Conservation (phyloP, 1,284 basidiomycete species). For the Moesziomyces globuligerus region DNA sequence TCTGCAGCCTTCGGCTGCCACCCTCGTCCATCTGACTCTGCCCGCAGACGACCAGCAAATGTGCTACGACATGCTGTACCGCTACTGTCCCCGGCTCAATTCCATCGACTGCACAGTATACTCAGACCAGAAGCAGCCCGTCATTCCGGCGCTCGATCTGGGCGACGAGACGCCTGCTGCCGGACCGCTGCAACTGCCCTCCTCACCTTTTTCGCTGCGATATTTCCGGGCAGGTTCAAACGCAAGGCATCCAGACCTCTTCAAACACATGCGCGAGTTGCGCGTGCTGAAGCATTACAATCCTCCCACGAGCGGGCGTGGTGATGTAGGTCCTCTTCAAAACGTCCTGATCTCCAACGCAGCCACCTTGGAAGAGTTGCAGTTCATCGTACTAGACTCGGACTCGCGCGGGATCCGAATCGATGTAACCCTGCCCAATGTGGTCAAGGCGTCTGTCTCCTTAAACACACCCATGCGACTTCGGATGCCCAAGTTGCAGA, state of each 20-base stretch:
- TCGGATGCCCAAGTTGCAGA: no score
- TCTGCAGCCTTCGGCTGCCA: conserved; percentile 5
- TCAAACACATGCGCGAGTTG: neutral
- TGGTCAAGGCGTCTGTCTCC: no score
- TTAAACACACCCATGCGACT: no score
- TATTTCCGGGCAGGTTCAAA: neutral
- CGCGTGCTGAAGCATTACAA: neutral
- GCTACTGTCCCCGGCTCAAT: conserved; percentile 13
- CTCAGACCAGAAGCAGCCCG: neutral
- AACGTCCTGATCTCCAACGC: neutral
- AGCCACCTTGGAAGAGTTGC: neutral
- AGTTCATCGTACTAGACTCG: no score
- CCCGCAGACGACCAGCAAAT: neutral
- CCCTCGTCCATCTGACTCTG: conserved; percentile 13
- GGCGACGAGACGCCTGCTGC: no score
- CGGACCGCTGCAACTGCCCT: no score
- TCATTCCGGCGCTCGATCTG: no score
- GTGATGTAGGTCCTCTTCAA: no score
- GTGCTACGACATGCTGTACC: conserved; percentile 14
- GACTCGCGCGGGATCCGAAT: no score
- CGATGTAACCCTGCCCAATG: no score
- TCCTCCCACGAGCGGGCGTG: no score
- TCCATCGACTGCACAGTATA: neutral
- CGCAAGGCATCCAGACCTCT: no score
- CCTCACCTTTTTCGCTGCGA: neutral